Conservation (phyloP, 2,329 filamentous ascomycete genomes). For the Chrysoporthe deuterocubensis region DNA sequence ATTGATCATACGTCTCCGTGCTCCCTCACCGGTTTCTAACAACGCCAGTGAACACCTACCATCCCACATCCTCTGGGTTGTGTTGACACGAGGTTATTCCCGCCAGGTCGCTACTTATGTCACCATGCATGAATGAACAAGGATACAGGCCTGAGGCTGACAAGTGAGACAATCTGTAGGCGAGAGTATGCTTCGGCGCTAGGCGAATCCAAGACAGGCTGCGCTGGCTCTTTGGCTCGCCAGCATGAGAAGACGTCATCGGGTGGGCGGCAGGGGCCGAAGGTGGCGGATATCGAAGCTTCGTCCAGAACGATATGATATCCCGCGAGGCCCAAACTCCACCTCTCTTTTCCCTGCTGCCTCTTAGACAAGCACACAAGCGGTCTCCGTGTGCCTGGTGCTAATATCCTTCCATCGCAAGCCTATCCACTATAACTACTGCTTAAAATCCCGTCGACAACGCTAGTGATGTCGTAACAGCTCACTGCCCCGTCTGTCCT, state of each 20-base stretch:
- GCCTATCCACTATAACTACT: neutral
- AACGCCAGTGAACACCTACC: too few species aligned
- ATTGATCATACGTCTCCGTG: too few species aligned
- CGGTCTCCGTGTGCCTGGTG: neutral
- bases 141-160: neutral
- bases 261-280: neutral
- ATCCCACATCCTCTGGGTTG: too few species aligned
- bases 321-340: too few species aligned
- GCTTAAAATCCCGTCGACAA: neutral
- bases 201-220: neutral
- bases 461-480: neutral
- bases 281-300: neutral
- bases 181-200: neutral
- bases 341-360: too few species aligned
- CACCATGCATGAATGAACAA: conserved; percentile 4
- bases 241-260: neutral
- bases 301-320: too few species aligned
- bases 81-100: too few species aligned
- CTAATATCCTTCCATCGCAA: neutral
- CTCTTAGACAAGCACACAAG: neutral
- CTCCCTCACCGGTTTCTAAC: too few species aligned
- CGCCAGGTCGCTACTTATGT: neutral
- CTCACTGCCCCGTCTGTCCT: neutral
- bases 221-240: neutral
- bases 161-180: neutral